Evolutionary conservation across 2,329 filamentous ascomycete genomes (phyloP), one percentile per base, ranked within the genome.

Genomic region (Ascomycota sp.): DNA sequence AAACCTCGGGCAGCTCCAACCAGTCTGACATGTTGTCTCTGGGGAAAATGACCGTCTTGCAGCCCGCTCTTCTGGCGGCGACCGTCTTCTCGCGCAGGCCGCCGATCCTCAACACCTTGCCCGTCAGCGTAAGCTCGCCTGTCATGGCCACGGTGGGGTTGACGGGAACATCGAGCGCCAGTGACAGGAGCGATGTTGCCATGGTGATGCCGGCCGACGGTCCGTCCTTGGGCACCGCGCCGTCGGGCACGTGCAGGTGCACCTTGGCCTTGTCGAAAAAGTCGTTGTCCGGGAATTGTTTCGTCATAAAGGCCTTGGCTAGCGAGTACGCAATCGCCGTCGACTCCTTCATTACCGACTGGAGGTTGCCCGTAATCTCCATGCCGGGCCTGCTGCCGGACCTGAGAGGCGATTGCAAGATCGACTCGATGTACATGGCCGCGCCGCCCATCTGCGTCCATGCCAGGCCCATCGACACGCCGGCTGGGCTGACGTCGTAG

Each of bases 401-500:
- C 8, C 71, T 71, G 28, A 95, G 65, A 0, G 79, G 71, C 35
- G 74, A 78, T 49, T 98, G 85, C 30, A 98, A 60, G 37, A 98
- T 95, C 1, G 85, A 91, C 55, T 98, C 89, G 33, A 98, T 81
- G 53, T 98, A 98, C 50, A 98, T 74, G 30, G 89, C 89, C 4
- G 89, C 82, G 35, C 89, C 89, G 36, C 89, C 89, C 69, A 98
- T 82, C 46, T 83, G 81, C 7, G 91, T 98, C 89, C 89, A 98
- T 7, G 89, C 89, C 30, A 98, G 68, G 39, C 89, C 89, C 89
- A 98, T 95, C 15, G 85, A 80, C 11, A 98, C 89, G 53, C 89
- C 89, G 2, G 89, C 70, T 4, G 91, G 89, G 34, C 83, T 93
- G 28, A 74, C 71, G 43, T 98, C 89, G 59, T 95, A 98, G 10